These are phyloP conservation scores for Ecytonucleospora hepatopenaei DNA, from an alignment of 371 early-diverging fungal species.

Conservation along the genomic window DNA sequence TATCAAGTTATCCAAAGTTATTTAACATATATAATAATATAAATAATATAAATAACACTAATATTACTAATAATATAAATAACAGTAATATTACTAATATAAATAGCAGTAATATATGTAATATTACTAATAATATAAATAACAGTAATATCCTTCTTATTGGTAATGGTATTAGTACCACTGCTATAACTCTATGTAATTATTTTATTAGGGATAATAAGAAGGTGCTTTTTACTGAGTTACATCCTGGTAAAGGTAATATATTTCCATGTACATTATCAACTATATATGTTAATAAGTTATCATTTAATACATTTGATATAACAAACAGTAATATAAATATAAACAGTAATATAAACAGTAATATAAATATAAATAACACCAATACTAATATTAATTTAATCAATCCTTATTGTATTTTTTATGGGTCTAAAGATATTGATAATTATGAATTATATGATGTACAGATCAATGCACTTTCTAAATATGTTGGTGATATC, in stretches of 20 bases:
- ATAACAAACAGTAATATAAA: no score
- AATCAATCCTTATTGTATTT: constrained; percentile 33
- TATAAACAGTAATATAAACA: no score
- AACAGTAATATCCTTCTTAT: constrained; percentile 24
- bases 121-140: no score
- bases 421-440: constrained; percentile 40
- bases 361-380: no score
- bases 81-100: no score
- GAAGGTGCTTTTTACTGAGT: constrained; percentile 44
- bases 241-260: constrained; percentile 37
- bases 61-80: no score
- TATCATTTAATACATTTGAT: constrained; percentile 29
- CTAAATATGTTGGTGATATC: constrained; percentile 24
- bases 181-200: constrained; percentile 39
- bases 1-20: constrained; percentile 43
- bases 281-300: constrained; percentile 18
- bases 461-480: constrained; percentile 5
- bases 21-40: constrained; percentile 36
- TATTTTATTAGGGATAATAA: constrained; percentile 42
- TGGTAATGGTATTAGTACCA: constrained; percentile 45
- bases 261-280: constrained; percentile 48
- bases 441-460: constrained; percentile 43
- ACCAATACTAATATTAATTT: no score
- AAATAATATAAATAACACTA: background rate
- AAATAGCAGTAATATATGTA: no score